Conservation (phyloP, 2,329 filamentous ascomycete species). For the Kalmusia sp. region DNA sequence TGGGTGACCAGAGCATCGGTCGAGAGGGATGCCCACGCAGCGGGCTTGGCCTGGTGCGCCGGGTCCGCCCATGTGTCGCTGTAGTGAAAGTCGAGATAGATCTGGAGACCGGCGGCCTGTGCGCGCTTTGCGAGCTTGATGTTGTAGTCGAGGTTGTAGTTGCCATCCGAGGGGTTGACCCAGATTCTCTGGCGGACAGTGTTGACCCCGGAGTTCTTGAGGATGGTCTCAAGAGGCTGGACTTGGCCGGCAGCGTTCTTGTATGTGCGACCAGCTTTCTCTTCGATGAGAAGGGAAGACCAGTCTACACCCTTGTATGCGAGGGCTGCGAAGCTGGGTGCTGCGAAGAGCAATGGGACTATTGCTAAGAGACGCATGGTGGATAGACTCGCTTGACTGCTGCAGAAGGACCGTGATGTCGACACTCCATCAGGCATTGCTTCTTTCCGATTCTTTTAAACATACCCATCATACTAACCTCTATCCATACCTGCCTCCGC, state of each 20-base stretch:
- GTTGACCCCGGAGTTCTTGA: slow-evolving; percentile 69
- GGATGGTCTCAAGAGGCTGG: slow-evolving; percentile 67
- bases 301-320: slow-evolving; percentile 73
- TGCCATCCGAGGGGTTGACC: slow-evolving; percentile 68
- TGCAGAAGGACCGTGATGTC: neutral
- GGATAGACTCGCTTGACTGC: neutral
- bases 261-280: slow-evolving; percentile 67
- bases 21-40: slow-evolving; percentile 66
- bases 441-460: neutral
- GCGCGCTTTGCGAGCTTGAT: slow-evolving; percentile 71
- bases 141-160: slow-evolving; percentile 75
- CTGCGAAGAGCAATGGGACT: slow-evolving; percentile 26
- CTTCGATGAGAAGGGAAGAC: slow-evolving; percentile 71
- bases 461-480: neutral
- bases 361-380: slow-evolving; percentile 38
- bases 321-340: slow-evolving; percentile 54
- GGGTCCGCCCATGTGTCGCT: slow-evolving; percentile 78
- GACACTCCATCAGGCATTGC: neutral
- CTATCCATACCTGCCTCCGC: neutral
- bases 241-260: slow-evolving; percentile 61
- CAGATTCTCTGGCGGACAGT: slow-evolving; percentile 74
- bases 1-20: slow-evolving; percentile 66
- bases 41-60: slow-evolving; percentile 66
- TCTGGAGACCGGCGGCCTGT: slow-evolving; percentile 65
- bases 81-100: slow-evolving; percentile 71